Evolutionary conservation across 164 flowering plant genomes (phyloP).

Genomic region (Platanus orientalis): DNA sequence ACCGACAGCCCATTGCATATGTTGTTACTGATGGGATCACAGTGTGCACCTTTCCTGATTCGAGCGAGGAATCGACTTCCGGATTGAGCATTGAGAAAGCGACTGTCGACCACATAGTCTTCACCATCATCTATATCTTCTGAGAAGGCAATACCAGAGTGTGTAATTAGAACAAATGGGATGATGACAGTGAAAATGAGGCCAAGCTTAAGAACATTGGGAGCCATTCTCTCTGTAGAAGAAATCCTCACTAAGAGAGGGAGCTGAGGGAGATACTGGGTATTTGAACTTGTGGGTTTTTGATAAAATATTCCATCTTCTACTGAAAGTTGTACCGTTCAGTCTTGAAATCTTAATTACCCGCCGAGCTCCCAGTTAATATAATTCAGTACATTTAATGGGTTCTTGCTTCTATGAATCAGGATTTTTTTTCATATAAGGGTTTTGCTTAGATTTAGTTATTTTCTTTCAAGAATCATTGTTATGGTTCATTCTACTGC

Average conservation of each 20-base stretch:
- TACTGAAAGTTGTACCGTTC: background rate
- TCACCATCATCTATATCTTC: constrained; percentile 13
- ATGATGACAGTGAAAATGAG: constrained; percentile 18
- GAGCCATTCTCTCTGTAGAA: constrained; percentile 16
- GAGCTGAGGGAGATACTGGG: background rate
- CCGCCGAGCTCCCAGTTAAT: background rate
- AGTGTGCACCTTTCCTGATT: constrained; percentile 21
- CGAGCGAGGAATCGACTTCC: background rate
- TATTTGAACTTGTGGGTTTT: constrained; percentile 10
- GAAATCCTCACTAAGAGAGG: constrained; percentile 1
- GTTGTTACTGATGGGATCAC: constrained; percentile 9
- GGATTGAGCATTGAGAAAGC: background rate
- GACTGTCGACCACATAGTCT: constrained; percentile 16
- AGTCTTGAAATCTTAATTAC: constrained; percentile 1
- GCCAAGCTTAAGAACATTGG: constrained; percentile 4
- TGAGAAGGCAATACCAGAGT: constrained; percentile 5
- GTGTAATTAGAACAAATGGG: constrained; percentile 12
- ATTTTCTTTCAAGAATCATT: too few relatives aligned
- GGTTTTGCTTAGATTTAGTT: too few relatives aligned
- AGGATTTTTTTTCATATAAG: too few relatives aligned
- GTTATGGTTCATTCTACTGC: too few relatives aligned
- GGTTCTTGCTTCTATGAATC: constrained; percentile 4
- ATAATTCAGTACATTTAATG: background rate
- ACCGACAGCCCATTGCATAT: constrained; percentile 22
- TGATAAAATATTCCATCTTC: constrained; percentile 7